Base-by-base conservation (phyloP, 129 eudicot species). In the Tagetes erecta region DNA sequence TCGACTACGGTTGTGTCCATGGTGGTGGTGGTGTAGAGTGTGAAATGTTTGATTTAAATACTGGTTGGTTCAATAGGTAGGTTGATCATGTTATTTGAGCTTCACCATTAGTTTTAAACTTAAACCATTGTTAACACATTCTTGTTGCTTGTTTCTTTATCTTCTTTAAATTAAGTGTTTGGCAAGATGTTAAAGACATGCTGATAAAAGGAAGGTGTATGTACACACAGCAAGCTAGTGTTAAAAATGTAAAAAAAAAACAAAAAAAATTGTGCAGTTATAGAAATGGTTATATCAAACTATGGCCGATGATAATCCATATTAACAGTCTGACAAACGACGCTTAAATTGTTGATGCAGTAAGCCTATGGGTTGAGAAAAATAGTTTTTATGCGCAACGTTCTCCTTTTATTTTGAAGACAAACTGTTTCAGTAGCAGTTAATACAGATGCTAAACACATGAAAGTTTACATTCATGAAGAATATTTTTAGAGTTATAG, bases 11-110 rank as follows among this genome's bases (percentile, higher is more conserved):
- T 64, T 51, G 83, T 30, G 51, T 56, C 74, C 78, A 79, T 72
- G 83, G 52, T 65, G 51, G 59, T 53, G 57, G 37, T 38, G 82
- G 50, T 71, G 36, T 42, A 39, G 72, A 53, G 8, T 3, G 73
- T 34, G 73, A 3, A 72, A 58, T 45, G 83, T 42, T 56, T 66
- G 69, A 74, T 66, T 72, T 79, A 79, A 71, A 72, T 79, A 72
- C 49, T 45, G 64, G 65, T 62, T 30, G 36, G 62, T 20, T 35
- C 35, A 55, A 55, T 44, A 65, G 74, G 74, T 79, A 65, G 78
- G 83, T 79, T 72, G 83, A 72, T 79, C 83, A 79, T 73, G 83
- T 72, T 36, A 5, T 20, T 65, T 56, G 83, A 66, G 44, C 36
- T 72, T 20, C 27, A 20, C 27, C 27, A 20, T 35, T 6, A 60